Evolutionary conservation across 1,284 basidiomycete species (phyloP).

Genomic region (Ganoderma boninense): DNA sequence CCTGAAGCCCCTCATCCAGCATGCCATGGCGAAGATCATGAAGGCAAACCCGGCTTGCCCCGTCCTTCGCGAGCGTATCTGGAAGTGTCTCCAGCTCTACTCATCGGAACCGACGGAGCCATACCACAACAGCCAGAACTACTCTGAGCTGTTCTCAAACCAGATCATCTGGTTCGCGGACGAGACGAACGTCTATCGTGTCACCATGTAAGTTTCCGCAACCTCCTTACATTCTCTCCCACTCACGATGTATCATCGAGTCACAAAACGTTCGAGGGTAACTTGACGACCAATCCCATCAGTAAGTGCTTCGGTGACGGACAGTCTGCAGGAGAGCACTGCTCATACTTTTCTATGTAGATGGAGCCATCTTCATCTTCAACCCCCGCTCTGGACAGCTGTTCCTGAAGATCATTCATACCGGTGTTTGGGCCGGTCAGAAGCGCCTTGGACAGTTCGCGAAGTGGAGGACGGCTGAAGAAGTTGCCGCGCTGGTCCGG

Average conservation of each 20-base stretch:
- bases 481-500: conserved; percentile 97
- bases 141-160: conserved; percentile 98
- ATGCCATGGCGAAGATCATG: conserved; percentile 99
- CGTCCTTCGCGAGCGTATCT: conserved; percentile 97
- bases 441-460: conserved; percentile 99
- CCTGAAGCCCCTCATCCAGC: conserved; percentile 96
- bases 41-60: conserved; percentile 99
- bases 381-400: conserved; percentile 98
- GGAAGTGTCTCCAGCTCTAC: conserved; percentile 98
- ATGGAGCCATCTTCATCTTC: conserved; percentile 99
- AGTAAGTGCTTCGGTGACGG: conserved; percentile 57
- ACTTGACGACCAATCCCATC: conserved; percentile 99
- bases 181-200: conserved; percentile 99
- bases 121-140: conserved; percentile 97
- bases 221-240: not conserved
- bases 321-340: conserved; percentile 10
- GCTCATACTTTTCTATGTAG: conserved; percentile 43
- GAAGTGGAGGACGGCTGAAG: conserved; percentile 99
- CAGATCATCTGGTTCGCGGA: conserved; percentile 99
- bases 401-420: conserved; percentile 99
- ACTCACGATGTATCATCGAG: conserved; percentile 41
- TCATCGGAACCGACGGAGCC: conserved; percentile 99
- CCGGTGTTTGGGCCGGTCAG: conserved; percentile 99
- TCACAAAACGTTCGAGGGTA: conserved; percentile 99
- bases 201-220: conserved; percentile 80